A percentile compares a stretch with the other conserved stretches of the same genome.
Evolutionary conservation across 148 eudicot species (phyloP).

Genomic region (Rheum nobile): DNA sequence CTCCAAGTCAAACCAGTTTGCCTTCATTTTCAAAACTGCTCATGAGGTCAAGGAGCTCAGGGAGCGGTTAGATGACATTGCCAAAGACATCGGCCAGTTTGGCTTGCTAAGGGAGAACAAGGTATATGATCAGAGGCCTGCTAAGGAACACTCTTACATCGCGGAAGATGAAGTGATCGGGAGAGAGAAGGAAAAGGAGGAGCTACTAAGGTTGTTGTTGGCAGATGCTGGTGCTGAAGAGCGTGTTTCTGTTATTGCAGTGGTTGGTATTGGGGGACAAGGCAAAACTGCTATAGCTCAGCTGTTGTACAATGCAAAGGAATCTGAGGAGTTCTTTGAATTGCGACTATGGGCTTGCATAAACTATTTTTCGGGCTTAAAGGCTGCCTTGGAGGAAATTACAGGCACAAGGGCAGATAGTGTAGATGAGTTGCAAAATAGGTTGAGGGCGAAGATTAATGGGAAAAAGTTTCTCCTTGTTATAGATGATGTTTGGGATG

Average conservation of each 20-base stretch:
- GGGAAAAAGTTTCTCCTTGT: too few relatives aligned
- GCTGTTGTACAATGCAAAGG: slow-evolving; percentile 12
- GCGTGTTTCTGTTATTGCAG: slow-evolving; percentile 9
- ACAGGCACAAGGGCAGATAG: background rate
- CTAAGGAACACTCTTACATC: background rate
- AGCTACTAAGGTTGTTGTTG: background rate
- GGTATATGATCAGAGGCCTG: background rate
- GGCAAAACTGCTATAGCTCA: slow-evolving; percentile 25
- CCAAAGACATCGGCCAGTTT: background rate
- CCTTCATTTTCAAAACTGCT: background rate
- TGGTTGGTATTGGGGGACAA: slow-evolving; percentile 23
- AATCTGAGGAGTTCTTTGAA: slow-evolving; percentile 12
- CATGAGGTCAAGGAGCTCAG: background rate
- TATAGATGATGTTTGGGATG: too few relatives aligned
- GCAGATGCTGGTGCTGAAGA: background rate
- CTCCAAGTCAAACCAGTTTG: too few relatives aligned
- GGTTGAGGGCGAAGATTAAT: background rate
- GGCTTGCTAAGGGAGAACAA: background rate
- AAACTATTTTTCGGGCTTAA: slow-evolving; percentile 13
- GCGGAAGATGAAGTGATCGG: background rate
- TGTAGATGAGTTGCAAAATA: slow-evolving; percentile 11
- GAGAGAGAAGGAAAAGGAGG: background rate
- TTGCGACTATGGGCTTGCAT: slow-evolving; percentile 19
- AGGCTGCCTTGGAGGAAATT: slow-evolving; percentile 7
- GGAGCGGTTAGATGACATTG: background rate